Evolutionary conservation across 176 grass and related monocot species (phyloP).

Genomic region (Oryza brachyantha): DNA sequence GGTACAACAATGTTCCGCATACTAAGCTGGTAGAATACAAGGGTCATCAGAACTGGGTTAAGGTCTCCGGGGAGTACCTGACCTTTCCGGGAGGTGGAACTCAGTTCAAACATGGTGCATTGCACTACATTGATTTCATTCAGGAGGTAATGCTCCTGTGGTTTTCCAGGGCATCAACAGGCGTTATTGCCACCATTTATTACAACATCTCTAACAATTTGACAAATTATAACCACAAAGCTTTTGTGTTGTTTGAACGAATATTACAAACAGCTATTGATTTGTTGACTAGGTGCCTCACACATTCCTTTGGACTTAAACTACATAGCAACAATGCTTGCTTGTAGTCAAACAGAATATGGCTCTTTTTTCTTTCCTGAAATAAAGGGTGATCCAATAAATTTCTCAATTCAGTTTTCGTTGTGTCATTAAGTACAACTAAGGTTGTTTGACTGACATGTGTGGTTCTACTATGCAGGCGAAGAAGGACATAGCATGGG

Average conservation of each 20-base stretch:
- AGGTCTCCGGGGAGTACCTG: slow-evolving; percentile 71
- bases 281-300: not conserved
- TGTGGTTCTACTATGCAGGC: slow-evolving; percentile 41
- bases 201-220: not conserved
- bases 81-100: slow-evolving; percentile 79
- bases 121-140: slow-evolving; percentile 87
- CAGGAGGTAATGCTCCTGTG: slow-evolving; percentile 44
- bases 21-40: slow-evolving; percentile 73
- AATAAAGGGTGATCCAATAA: not conserved
- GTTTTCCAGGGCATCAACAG: not conserved
- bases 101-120: slow-evolving; percentile 78
- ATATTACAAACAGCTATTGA: not conserved
- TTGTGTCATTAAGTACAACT: not conserved
- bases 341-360: not conserved
- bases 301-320: not conserved
- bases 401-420: not conserved
- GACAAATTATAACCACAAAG: not conserved
- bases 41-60: slow-evolving; percentile 90
- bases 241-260: not conserved
- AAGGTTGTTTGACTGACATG: slow-evolving; percentile 1
- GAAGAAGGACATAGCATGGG: slow-evolving; percentile 72
- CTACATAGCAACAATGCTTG: not conserved
- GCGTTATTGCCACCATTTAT: not conserved
- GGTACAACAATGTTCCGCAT: slow-evolving; percentile 83
- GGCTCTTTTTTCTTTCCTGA: not conserved